A percentile compares a stretch with the other conserved stretches of the same genome.
phyloP scores from a whole-genome alignment of 306 rosid species.

The Cicer chorassanicum region DNA sequence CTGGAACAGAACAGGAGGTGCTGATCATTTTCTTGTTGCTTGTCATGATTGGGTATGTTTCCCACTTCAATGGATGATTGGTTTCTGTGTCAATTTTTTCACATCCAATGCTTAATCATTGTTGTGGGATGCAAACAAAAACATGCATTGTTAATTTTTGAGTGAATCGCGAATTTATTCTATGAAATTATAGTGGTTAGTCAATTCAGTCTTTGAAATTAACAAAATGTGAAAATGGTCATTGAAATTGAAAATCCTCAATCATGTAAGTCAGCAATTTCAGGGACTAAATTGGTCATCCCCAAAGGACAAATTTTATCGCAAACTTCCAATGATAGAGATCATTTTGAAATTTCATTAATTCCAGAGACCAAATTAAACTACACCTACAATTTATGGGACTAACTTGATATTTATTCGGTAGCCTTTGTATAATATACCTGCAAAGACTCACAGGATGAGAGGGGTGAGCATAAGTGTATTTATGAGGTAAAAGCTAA shows the following conservation, averaged over 20 bases:
- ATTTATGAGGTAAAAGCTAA: too few relatives aligned
- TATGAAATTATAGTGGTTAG: neutral
- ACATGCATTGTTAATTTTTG: neutral
- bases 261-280: neutral
- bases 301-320: neutral
- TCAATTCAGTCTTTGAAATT: neutral
- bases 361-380: neutral
- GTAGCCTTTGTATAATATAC: neutral
- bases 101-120: conserved; percentile 6
- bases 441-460: neutral
- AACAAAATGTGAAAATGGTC: too few relatives aligned
- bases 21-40: conserved; percentile 95
- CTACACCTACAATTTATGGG: neutral
- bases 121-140: conserved; percentile 2
- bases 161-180: neutral
- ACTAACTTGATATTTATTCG: neutral
- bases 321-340: neutral
- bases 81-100: conserved; percentile 13
- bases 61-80: conserved; percentile 37
- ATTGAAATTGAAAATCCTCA: neutral
- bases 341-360: neutral
- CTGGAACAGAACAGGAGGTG: conserved; percentile 96
- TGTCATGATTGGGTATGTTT: conserved; percentile 95
- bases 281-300: neutral
- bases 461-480: too few relatives aligned